Conservation (phyloP, 2,329 filamentous ascomycete species). For the Colletotrichum sp. region DNA sequence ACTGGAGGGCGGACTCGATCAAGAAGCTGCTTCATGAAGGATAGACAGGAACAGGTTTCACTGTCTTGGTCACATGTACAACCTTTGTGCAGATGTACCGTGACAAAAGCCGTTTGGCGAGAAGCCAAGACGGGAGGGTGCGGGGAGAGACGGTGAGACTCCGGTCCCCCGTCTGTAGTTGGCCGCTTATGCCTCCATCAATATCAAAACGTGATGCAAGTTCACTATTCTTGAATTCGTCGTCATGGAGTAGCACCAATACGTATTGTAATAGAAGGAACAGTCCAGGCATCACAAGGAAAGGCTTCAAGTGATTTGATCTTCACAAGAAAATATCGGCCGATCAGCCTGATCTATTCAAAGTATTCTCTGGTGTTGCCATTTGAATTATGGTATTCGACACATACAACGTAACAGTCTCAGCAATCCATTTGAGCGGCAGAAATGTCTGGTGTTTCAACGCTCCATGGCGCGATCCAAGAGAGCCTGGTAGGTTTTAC, state of each 20-base stretch:
- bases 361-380: background rate
- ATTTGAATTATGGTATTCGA: background rate
- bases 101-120: too few relatives aligned
- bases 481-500: background rate
- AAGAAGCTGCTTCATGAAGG: fast-evolving
- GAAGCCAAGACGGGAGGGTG: fast-evolving
- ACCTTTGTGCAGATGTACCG: background rate
- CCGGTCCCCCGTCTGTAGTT: too few relatives aligned
- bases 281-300: too few relatives aligned
- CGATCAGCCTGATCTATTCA: fast-evolving
- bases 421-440: background rate
- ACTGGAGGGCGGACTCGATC: fast-evolving
- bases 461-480: background rate
- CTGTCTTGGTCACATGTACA: fast-evolving
- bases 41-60: fast-evolving
- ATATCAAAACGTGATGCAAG: fast-evolving
- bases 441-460: background rate
- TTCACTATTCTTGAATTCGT: fast-evolving
- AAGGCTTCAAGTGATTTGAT: fast-evolving
- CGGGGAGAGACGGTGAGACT: too few relatives aligned
- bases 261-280: fast-evolving
- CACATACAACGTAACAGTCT: background rate
- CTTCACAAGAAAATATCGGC: fast-evolving
- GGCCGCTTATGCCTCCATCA: too few relatives aligned
- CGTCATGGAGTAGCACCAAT: fast-evolving